Conservation (phyloP, 441 rosid genomes). For the Breynia disticha region DNA sequence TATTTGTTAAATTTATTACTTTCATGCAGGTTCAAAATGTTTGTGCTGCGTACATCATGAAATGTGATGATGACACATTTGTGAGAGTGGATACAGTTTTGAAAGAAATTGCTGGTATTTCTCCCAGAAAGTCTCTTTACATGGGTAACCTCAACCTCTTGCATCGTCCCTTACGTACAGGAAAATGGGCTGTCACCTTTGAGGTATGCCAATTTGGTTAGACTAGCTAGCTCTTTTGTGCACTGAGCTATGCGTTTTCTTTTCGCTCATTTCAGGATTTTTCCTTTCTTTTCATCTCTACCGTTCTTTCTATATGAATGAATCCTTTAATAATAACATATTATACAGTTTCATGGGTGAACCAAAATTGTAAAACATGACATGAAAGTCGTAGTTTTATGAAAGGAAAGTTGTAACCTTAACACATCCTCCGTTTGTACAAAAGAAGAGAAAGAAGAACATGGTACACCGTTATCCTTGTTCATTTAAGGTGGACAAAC, state of each 20-base stretch:
- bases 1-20: background rate
- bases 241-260: background rate
- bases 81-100: conserved; percentile 66
- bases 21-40: conserved; percentile 66
- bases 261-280: no score
- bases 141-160: conserved; percentile 95
- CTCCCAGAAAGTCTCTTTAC: conserved; percentile 59
- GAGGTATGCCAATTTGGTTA: conserved; percentile 44
- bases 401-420: no score
- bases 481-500: conserved; percentile 1
- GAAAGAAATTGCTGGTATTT: conserved; percentile 61
- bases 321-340: no score
- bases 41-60: conserved; percentile 80
- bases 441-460: no score
- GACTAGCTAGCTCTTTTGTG: background rate
- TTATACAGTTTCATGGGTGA: no score
- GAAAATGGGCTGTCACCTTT: conserved; percentile 92
- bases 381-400: no score
- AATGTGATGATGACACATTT: conserved; percentile 96
- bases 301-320: no score
- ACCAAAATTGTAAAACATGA: no score
- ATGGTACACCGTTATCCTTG: background rate
- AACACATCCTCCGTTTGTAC: no score
- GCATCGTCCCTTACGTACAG: conserved; percentile 86
- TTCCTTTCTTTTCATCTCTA: no score